A percentile compares a stretch with the other conserved stretches of the same genome.
Evolutionary conservation across 768 basidiomycete species (phyloP).

Genomic region (Boletus vermiculosoides): DNA sequence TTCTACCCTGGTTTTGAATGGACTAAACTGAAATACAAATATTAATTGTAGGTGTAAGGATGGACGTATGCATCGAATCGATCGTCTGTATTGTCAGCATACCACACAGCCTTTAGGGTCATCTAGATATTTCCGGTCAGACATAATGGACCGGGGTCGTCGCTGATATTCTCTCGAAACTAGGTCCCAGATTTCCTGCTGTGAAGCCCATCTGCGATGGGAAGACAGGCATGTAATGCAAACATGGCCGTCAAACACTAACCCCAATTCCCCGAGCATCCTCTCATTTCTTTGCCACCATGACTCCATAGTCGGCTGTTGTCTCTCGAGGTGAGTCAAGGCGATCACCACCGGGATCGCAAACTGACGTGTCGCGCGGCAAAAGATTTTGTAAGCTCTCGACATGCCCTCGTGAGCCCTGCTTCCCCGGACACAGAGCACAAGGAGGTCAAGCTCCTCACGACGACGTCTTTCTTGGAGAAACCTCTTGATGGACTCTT

Average conservation of each 20-base stretch:
- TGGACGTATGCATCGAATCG: background rate
- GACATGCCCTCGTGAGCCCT: constrained; percentile 17
- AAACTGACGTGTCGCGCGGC: constrained; percentile 31
- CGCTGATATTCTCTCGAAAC: constrained; percentile 9
- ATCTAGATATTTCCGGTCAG: constrained; percentile 9
- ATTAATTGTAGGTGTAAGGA: constrained; percentile 1
- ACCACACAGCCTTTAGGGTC: constrained; percentile 14
- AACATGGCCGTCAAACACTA: constrained; percentile 31
- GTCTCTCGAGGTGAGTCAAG: constrained; percentile 38
- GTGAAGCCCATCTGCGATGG: constrained; percentile 20
- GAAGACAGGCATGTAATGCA: constrained; percentile 25
- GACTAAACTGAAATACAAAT: constrained; percentile 1
- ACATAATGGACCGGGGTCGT: background rate
- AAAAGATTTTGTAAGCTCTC: constrained; percentile 26
- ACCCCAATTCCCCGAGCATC: constrained; percentile 11
- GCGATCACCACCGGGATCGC: constrained; percentile 38
- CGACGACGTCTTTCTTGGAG: constrained; percentile 28
- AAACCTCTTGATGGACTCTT: constrained; percentile 26
- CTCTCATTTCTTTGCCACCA: constrained; percentile 34
- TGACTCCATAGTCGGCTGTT: constrained; percentile 29
- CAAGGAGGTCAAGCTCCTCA: constrained; percentile 23
- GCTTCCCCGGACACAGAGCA: constrained; percentile 21
- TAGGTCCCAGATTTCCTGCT: constrained; percentile 12
- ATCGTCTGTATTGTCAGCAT: constrained; percentile 12
- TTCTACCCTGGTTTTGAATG: background rate